A percentile compares a stretch with the other conserved stretches of the same genome.
Conservation (phyloP, 345 rosid genomes). For the Rhizophora mangle region DNA sequence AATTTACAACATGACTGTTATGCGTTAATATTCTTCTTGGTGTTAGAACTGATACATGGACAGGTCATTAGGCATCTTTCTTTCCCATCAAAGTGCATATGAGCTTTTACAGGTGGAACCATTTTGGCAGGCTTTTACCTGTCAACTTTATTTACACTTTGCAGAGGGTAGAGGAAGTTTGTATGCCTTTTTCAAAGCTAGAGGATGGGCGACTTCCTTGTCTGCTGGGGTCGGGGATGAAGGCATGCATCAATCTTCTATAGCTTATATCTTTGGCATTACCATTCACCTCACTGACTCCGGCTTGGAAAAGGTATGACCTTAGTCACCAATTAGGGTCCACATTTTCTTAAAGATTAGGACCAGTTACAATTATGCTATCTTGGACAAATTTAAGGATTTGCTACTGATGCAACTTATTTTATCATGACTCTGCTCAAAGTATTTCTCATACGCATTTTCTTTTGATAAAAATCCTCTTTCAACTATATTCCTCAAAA, state of each 20-base stretch:
- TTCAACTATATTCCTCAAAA: neutral
- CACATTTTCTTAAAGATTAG: neutral
- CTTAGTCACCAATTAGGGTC: neutral
- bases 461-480: too few relatives aligned
- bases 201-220: constrained; percentile 83
- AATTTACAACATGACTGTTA: neutral
- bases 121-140: constrained; percentile 9
- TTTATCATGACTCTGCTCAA: neutral
- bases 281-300: constrained; percentile 84
- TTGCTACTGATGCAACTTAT: neutral
- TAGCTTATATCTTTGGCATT: constrained; percentile 83
- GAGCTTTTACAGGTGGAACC: constrained; percentile 1
- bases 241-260: constrained; percentile 81
- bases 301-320: constrained; percentile 76
- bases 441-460: neutral
- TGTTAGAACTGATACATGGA: neutral
- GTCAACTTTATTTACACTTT: constrained; percentile 21
- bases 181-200: constrained; percentile 69
- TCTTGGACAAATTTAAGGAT: constrained; percentile 1
- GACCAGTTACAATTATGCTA: neutral
- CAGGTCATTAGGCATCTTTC: neutral
- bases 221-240: constrained; percentile 95
- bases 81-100: neutral
- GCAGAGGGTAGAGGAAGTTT: constrained; percentile 99
- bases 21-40: neutral